A percentile compares a stretch with the other conserved stretches of the same genome.
phyloP scores from a whole-genome alignment of 176 grass and related monocot species.

The Oryza australiensis region DNA sequence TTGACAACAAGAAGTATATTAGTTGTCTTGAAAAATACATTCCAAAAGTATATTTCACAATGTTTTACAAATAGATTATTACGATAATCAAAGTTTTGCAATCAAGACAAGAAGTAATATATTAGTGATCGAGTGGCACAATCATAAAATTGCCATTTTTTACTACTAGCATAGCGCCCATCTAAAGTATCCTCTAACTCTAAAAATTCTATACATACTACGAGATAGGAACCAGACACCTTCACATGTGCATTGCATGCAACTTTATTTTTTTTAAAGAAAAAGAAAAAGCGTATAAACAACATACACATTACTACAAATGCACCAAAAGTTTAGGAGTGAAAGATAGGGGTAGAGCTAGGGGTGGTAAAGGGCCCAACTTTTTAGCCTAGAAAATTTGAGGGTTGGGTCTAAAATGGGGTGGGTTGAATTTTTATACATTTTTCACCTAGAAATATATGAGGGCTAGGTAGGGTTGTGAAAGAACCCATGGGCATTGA shows the following conservation, averaged over 20 bases:
- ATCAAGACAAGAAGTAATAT: background rate
- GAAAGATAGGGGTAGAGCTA: background rate
- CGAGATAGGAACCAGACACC: background rate
- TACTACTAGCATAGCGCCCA: background rate
- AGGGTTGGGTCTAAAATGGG: no score
- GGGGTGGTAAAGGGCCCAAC: no score
- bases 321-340: background rate
- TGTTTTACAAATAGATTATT: background rate
- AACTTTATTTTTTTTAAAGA: background rate
- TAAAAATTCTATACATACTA: background rate
- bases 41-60: background rate
- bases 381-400: no score
- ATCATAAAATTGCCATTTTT: background rate
- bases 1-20: background rate
- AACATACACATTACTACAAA: background rate
- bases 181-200: background rate
- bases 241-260: background rate
- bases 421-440: no score
- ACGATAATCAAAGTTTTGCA: background rate
- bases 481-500: no score
- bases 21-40: background rate
- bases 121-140: background rate
- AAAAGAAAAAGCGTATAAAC: background rate
- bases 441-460: no score
- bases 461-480: no score